phyloP scores from a whole-genome alignment of 495 filamentous ascomycete species.

The Xeromyces bisporus region DNA sequence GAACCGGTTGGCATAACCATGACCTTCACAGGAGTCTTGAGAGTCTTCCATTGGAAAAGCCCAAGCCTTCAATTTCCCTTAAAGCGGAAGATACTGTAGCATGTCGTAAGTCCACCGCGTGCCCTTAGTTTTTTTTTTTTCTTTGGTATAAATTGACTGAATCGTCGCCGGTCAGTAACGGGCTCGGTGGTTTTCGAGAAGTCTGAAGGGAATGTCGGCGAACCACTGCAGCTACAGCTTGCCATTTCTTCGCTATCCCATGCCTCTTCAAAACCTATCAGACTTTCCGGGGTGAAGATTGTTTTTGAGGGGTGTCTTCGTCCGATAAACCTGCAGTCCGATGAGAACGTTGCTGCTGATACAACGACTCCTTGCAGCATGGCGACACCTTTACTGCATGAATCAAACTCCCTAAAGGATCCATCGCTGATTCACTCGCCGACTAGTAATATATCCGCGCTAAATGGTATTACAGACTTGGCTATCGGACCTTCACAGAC shows the following conservation, averaged over 20 bases:
- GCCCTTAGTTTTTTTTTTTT: too few species aligned
- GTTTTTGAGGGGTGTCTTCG: constrained; percentile 53
- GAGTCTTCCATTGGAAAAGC: constrained; percentile 27
- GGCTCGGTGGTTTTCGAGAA: constrained; percentile 57
- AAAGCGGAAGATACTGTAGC: constrained; percentile 51
- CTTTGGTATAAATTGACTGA: too few species aligned
- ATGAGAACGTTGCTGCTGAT: constrained; percentile 15
- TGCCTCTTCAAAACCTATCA: constrained; percentile 40
- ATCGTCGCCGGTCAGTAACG: constrained; percentile 30
- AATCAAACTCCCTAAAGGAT: constrained; percentile 15
- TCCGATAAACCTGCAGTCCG: constrained; percentile 30
- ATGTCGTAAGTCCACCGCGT: constrained; percentile 40
- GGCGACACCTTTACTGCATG: constrained; percentile 17
- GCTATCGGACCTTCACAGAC: constrained; percentile 49
- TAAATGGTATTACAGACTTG: constrained; percentile 46
- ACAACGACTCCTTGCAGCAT: constrained; percentile 11
- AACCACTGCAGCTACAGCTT: constrained; percentile 56
- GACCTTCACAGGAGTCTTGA: constrained; percentile 57
- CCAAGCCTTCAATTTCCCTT: constrained; percentile 48
- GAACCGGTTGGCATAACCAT: constrained; percentile 48
- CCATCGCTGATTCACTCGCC: constrained; percentile 22
- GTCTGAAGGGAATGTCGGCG: constrained; percentile 68
- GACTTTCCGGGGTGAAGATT: constrained; percentile 45
- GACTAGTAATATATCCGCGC: constrained; percentile 18
- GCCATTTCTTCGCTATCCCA: constrained; percentile 54